Base-by-base conservation (phyloP, 331 rosid species). In the Phaseolus coccineus region DNA sequence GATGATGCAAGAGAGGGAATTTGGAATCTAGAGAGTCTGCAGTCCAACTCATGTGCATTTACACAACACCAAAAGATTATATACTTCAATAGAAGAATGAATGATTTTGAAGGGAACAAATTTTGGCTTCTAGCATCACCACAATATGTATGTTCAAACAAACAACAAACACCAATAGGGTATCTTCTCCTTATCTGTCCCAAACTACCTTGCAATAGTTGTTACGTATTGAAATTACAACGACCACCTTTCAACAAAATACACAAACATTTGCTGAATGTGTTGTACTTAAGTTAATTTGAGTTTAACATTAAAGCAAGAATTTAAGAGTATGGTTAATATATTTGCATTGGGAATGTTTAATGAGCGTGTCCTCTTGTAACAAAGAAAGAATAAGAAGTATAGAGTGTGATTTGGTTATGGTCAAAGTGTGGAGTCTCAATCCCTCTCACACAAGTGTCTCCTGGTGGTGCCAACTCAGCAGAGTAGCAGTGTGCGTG, bases 141-240 rank as follows among this genome's bases (percentile, higher is more conserved):
- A 56, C 61, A 55, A 73, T 57, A 65, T 66, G 80, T 55, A 72
- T 83, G 86, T 57, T 57, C 27, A 40, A 83, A 73, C 83, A 72
- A 77, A 77, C 80, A 72, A 56, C 73, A 76, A 55, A 28, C 75
- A 51, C 37, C 77, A 75, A 37, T 50, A 33, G 13, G 46, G 22
- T 61, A 71, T 71, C 63, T 19, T 76, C 53, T 58, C 51, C 55
- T 62, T 30, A 61, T 77, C 66, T 2, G 24, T 69, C 71, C 74
- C 44, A 69, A 76, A 39, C 78, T 2, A 35, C 22, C 66, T 58
- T 27, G 1, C 40, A 39, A 59, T 35, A 8, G 40, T 65, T 53
- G 69, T 30, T 73, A 19, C 22, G 22, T 19, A 19, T 19, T 19
- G 22, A 19, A 19, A 19, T 19, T 19, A 19, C 22, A 19, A 19